Evolutionary conservation across 495 filamentous ascomycete species (phyloP).

Genomic region (Podospora tetraspora): DNA sequence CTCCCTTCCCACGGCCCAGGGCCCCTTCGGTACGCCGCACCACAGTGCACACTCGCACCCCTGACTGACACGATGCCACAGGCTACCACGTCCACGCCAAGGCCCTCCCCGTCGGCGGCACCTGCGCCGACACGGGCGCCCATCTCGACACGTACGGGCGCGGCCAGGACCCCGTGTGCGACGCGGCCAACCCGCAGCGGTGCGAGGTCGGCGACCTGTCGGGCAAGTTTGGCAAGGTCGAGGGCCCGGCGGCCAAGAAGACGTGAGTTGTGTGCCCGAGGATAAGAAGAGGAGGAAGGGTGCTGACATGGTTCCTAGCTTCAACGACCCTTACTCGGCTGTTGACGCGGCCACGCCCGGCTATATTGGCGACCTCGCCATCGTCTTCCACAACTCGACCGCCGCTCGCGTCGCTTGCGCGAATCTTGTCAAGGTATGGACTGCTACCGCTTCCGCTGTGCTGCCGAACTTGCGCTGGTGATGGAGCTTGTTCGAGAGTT

Average conservation of each 20-base stretch:
- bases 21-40: constrained; percentile 62
- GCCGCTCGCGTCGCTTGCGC: constrained; percentile 63
- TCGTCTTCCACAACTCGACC: constrained; percentile 66
- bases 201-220: constrained; percentile 80
- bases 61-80: constrained; percentile 29
- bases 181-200: constrained; percentile 52
- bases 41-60: not conserved
- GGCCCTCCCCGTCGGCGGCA: constrained; percentile 64
- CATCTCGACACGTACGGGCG: constrained; percentile 54
- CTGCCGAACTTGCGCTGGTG: too few species aligned
- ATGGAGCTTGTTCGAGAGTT: too few species aligned
- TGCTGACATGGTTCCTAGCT: constrained; percentile 37
- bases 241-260: constrained; percentile 36
- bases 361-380: constrained; percentile 69
- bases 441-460: not conserved
- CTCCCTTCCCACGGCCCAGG: constrained; percentile 56
- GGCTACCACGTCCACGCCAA: constrained; percentile 75
- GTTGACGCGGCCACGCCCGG: constrained; percentile 49
- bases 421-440: constrained; percentile 45
- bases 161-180: constrained; percentile 59
- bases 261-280: constrained; percentile 13
- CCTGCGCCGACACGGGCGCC: constrained; percentile 62
- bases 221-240: constrained; percentile 71
- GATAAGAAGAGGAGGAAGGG: too few species aligned
- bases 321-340: constrained; percentile 63